phyloP scores from a whole-genome alignment of 2,329 filamentous ascomycete genomes.

The Botrytis aclada region DNA sequence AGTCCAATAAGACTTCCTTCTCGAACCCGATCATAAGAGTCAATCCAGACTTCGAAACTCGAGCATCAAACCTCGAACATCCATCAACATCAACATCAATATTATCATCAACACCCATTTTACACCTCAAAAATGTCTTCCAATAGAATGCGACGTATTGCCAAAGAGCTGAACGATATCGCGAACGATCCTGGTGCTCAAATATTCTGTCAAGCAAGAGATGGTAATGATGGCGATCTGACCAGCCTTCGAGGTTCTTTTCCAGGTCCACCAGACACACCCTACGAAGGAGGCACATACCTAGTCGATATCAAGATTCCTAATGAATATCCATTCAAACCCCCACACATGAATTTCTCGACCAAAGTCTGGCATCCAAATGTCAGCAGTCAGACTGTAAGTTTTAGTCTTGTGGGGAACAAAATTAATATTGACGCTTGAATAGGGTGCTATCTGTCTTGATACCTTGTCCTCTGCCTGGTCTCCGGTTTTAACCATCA shows the following conservation, averaged over 20 bases:
- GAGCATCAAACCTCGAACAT: not conserved
- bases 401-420: constrained; percentile 36
- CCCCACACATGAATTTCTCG: constrained; percentile 84
- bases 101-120: not conserved
- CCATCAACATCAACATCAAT: not conserved
- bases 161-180: constrained; percentile 76
- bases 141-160: constrained; percentile 51
- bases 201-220: constrained; percentile 65
- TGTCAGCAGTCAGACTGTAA: constrained; percentile 86
- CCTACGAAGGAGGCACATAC: constrained; percentile 84
- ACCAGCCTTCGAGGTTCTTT: constrained; percentile 82
- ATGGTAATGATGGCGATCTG: constrained; percentile 59
- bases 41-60: not conserved
- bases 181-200: constrained; percentile 71
- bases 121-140: constrained; percentile 32
- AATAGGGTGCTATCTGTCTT: constrained; percentile 89
- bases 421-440: constrained; percentile 31
- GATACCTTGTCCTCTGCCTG: constrained; percentile 87
- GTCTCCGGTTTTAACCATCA: constrained; percentile 96
- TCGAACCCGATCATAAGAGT: not conserved
- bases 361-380: constrained; percentile 98
- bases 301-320: constrained; percentile 84
- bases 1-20: not conserved
- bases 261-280: constrained; percentile 83
- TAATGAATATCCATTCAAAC: constrained; percentile 86